Percentiles rank a stretch among this genome's conserved stretches.
phyloP scores from a whole-genome alignment of 106 monocot genomes.

The Allium sativum region DNA sequence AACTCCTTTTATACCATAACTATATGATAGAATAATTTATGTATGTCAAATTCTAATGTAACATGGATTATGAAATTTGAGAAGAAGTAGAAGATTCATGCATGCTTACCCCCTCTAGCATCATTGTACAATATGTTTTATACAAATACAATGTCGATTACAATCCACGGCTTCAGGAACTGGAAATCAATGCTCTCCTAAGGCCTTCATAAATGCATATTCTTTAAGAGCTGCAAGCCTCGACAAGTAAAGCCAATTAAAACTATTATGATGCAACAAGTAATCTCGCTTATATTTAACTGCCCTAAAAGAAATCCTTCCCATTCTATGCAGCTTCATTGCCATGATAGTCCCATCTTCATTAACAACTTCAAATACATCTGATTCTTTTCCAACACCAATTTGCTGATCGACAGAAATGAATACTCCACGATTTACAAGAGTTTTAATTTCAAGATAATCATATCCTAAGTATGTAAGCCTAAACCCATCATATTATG shows the following conservation, averaged over 20 bases:
- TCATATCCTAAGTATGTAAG: slow-evolving; percentile 99
- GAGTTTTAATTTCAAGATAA: slow-evolving; percentile 92
- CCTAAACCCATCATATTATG: slow-evolving; percentile 97
- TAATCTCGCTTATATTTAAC: slow-evolving; percentile 99
- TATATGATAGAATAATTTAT: too few species aligned
- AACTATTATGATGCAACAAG: slow-evolving; percentile 59
- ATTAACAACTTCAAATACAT: slow-evolving; percentile 93
- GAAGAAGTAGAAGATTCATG: too few species aligned
- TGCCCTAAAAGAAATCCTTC: slow-evolving; percentile 86
- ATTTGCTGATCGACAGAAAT: slow-evolving; percentile 80
- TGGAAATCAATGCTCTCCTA: slow-evolving; percentile 92
- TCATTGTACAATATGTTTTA: too few species aligned
- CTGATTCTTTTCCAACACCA: slow-evolving; percentile 98
- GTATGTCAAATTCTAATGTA: too few species aligned
- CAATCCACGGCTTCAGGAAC: slow-evolving; percentile 92
- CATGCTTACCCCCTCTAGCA: too few species aligned
- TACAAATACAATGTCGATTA: slow-evolving; percentile 96
- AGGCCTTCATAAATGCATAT: slow-evolving; percentile 99
- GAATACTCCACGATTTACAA: slow-evolving; percentile 91
- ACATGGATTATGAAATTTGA: too few species aligned
- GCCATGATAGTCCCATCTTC: slow-evolving; percentile 88
- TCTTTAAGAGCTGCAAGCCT: slow-evolving; percentile 94
- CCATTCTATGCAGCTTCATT: slow-evolving; percentile 97
- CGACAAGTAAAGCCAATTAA: slow-evolving; percentile 95
- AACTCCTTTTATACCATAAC: too few species aligned